phyloP scores from a whole-genome alignment of 768 basidiomycete genomes.

The Vararia minispora region DNA sequence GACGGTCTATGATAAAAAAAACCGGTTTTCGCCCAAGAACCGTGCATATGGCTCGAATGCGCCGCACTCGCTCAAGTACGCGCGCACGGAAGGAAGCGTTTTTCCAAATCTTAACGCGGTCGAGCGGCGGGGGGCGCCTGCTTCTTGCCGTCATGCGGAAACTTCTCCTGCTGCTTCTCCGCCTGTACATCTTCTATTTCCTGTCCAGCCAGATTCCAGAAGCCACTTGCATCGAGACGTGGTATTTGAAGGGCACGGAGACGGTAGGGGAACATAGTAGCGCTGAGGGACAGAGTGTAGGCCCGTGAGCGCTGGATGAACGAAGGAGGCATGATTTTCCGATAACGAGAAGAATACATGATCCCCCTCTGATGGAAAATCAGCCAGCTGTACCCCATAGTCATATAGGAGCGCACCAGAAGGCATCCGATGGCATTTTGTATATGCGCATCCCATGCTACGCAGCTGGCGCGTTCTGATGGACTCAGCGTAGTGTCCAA shows the following conservation, averaged over 20 bases:
- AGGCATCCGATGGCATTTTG: conserved; percentile 60
- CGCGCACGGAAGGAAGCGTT: conserved; percentile 18
- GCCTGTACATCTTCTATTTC: conserved; percentile 35
- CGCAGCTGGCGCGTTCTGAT: conserved; percentile 38
- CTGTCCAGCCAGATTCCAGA: conserved; percentile 40
- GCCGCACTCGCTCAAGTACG: conserved; percentile 49
- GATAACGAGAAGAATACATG: conserved; percentile 51
- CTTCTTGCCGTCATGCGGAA: no score
- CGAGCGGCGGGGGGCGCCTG: no score
- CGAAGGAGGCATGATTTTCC: conserved; percentile 52
- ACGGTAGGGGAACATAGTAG: conserved; percentile 60
- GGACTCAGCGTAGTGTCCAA: conserved; percentile 37
- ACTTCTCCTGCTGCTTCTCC: conserved; percentile 18
- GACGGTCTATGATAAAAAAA: conserved; percentile 38
- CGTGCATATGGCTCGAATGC: conserved; percentile 47
- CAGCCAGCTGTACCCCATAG: no score
- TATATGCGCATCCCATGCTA: conserved; percentile 56
- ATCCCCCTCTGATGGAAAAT: conserved; percentile 31
- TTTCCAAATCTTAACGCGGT: no score
- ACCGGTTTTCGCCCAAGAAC: conserved; percentile 38
- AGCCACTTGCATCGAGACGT: conserved; percentile 48
- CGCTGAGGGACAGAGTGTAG: conserved; percentile 57
- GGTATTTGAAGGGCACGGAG: conserved; percentile 45
- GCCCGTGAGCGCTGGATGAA: conserved; percentile 40
- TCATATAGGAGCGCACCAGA: conserved; percentile 36